These are phyloP conservation scores for Fomitopsis serialis DNA, from an alignment of 768 basidiomycete genomes.

Conservation along the genomic window DNA sequence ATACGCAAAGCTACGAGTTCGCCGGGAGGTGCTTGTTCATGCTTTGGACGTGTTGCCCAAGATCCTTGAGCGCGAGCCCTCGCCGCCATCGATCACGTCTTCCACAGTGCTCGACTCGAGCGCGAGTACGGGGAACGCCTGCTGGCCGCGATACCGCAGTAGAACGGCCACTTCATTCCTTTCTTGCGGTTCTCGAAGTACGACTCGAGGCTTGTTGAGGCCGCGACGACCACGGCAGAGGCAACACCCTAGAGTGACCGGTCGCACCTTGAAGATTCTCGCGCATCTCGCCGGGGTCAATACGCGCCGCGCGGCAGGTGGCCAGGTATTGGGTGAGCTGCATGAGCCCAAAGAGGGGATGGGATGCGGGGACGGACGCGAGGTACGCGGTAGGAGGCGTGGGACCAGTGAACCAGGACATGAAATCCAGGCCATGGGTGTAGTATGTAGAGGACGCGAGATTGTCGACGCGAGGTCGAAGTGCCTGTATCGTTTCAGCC, in stretches of 20 bases:
- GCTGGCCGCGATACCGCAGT: slow-evolving; percentile 90
- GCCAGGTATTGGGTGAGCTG: slow-evolving; percentile 92
- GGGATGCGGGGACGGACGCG: slow-evolving; percentile 88
- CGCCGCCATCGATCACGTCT: slow-evolving; percentile 86
- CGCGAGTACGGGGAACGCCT: slow-evolving; percentile 88
- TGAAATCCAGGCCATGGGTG: slow-evolving; percentile 72
- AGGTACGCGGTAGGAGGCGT: slow-evolving; percentile 72
- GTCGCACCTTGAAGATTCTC: slow-evolving; percentile 78
- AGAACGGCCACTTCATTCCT: slow-evolving; percentile 90
- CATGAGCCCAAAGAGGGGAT: slow-evolving; percentile 94
- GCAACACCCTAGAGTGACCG: slow-evolving; percentile 98
- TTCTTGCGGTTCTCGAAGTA: slow-evolving; percentile 75
- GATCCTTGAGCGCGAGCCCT: slow-evolving; percentile 71
- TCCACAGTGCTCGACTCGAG: slow-evolving; percentile 84
- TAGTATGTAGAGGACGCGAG: slow-evolving; percentile 64
- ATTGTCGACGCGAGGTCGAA: slow-evolving; percentile 63
- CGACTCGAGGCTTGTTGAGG: slow-evolving; percentile 69
- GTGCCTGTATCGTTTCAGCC: slow-evolving; percentile 55
- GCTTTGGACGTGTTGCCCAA: slow-evolving; percentile 76
- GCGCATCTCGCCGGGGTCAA: slow-evolving; percentile 79
- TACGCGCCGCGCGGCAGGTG: slow-evolving; percentile 65
- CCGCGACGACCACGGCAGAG: slow-evolving; percentile 85
- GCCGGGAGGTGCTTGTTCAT: slow-evolving; percentile 82
- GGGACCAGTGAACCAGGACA: slow-evolving; percentile 77
- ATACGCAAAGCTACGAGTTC: slow-evolving; percentile 77